Evolutionary conservation across 208 protist genomes (phyloP).

Genomic region (Leishmania turanica): DNA sequence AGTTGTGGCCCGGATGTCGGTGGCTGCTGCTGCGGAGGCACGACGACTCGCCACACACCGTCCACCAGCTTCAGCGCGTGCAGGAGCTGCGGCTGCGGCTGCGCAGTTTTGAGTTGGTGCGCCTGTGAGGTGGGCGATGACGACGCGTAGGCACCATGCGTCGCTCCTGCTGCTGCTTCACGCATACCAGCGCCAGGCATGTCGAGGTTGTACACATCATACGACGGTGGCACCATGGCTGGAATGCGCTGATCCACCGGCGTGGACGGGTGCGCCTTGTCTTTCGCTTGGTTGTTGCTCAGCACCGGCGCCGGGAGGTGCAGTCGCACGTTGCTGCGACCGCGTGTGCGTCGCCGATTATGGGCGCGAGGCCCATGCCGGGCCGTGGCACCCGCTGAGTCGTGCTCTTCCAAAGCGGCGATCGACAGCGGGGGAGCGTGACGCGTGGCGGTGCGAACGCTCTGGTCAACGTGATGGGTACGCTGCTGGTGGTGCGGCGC

Average conservation of each 20-base stretch:
- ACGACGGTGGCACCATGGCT: constrained; percentile 19
- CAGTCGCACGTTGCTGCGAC: not conserved
- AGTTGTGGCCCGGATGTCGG: not conserved
- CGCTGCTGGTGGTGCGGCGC: not conserved
- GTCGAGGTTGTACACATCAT: constrained; percentile 24
- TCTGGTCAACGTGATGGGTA: not conserved
- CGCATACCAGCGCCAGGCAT: not conserved
- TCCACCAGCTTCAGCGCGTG: not conserved
- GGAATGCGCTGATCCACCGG: constrained; percentile 31
- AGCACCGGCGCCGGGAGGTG: not conserved
- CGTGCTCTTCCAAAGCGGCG: not conserved
- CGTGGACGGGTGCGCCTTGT: constrained; percentile 4
- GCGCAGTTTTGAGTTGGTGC: not conserved
- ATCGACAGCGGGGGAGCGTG: not conserved
- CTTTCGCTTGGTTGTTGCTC: not conserved
- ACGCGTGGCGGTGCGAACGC: not conserved
- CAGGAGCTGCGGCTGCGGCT: not conserved
- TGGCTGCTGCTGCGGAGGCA: not conserved
- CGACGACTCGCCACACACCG: not conserved
- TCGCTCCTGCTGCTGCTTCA: not conserved
- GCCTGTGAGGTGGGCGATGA: not conserved
- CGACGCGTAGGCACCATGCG: not conserved
- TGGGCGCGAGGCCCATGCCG: not conserved
- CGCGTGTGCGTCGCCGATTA: not conserved
- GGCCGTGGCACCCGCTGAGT: not conserved